Conservation (phyloP, 208 protist species). For the Ichthyophonus hoferi region DNA sequence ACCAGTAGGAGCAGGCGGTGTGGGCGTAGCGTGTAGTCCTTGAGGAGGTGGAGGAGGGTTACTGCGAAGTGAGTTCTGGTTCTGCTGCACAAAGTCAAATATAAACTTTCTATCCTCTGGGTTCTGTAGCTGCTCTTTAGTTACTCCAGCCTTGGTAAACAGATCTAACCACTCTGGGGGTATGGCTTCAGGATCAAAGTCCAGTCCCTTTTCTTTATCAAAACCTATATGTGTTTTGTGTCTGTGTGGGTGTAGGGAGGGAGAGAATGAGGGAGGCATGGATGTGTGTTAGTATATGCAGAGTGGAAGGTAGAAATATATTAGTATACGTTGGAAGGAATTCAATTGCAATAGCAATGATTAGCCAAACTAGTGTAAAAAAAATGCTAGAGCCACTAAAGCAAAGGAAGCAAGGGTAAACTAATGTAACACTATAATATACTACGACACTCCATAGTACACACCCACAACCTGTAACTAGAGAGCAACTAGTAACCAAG, state of each 20-base stretch:
- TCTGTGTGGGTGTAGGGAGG: slow-evolving; percentile 16
- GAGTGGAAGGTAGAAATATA: no score
- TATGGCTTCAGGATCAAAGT: slow-evolving; percentile 35
- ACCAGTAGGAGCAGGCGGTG: background rate
- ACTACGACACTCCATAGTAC: no score
- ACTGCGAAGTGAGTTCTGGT: background rate
- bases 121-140: slow-evolving; percentile 13
- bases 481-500: no score
- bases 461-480: no score
- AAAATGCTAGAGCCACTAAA: no score
- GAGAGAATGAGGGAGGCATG: background rate
- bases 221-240: slow-evolving; percentile 42
- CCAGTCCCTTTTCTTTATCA: slow-evolving; percentile 21
- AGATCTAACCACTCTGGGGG: slow-evolving; percentile 25
- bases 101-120: background rate
- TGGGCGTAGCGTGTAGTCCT: no score
- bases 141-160: slow-evolving; percentile 25
- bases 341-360: no score
- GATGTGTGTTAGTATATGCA: background rate
- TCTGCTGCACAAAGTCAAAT: background rate
- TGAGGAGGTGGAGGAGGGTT: background rate
- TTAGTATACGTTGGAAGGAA: no score
- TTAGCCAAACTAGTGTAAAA: no score
- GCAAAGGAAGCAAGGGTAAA: no score
- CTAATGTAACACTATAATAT: no score